Evolutionary conservation across 768 basidiomycete genomes (phyloP).

Genomic region (Tylopilus subfusipes): DNA sequence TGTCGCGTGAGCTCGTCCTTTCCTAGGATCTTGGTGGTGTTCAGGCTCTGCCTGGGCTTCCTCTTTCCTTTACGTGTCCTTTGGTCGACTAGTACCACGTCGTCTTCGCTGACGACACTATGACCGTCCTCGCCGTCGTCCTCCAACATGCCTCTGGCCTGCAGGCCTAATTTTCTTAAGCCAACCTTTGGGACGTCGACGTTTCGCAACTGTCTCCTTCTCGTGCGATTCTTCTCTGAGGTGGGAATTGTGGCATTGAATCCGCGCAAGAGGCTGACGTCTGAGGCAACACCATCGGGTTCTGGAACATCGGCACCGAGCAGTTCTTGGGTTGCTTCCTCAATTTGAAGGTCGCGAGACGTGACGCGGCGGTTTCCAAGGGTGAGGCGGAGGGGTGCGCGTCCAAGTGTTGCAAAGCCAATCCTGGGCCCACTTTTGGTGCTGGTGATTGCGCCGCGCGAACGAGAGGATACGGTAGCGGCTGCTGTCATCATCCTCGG

Average conservation of each 20-base stretch:
- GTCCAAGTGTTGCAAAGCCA: slow-evolving; percentile 76
- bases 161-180: slow-evolving; percentile 75
- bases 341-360: slow-evolving; percentile 79
- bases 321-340: slow-evolving; percentile 77
- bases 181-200: slow-evolving; percentile 75
- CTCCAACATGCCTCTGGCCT: slow-evolving; percentile 65
- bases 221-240: slow-evolving; percentile 70
- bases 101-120: slow-evolving; percentile 72
- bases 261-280: slow-evolving; percentile 81
- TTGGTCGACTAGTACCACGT: slow-evolving; percentile 56
- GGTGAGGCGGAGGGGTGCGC: slow-evolving; percentile 69
- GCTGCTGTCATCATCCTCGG: slow-evolving; percentile 75
- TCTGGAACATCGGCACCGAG: slow-evolving; percentile 71
- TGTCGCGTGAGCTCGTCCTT: slow-evolving; percentile 84
- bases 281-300: slow-evolving; percentile 61
- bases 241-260: slow-evolving; percentile 96
- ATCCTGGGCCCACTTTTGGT: slow-evolving; percentile 37
- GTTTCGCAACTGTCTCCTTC: slow-evolving; percentile 76
- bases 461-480: slow-evolving; percentile 59
- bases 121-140: slow-evolving; percentile 51
- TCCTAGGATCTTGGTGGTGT: slow-evolving; percentile 66
- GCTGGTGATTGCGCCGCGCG: slow-evolving; percentile 34
- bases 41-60: slow-evolving; percentile 63
- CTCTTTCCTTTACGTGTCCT: slow-evolving; percentile 37
- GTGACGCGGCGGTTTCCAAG: slow-evolving; percentile 66